phyloP scores from a whole-genome alignment of 23 red algal species.

The Gracilaria caudata region DNA sequence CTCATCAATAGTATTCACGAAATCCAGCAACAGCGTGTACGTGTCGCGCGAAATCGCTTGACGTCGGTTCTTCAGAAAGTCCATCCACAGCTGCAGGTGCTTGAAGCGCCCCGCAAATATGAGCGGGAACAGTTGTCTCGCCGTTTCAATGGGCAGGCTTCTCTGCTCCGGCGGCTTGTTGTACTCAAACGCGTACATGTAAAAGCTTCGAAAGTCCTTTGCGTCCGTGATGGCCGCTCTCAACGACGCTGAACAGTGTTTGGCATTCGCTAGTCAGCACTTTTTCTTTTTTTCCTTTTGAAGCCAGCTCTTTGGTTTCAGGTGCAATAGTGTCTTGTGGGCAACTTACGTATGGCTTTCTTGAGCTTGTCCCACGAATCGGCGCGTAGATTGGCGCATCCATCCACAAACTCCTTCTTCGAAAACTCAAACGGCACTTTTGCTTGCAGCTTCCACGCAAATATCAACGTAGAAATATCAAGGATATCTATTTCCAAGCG shows the following conservation, averaged over 20 bases:
- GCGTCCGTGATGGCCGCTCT: slow-evolving; percentile 34
- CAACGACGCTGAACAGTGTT: slow-evolving; percentile 9
- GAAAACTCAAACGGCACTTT: slow-evolving; percentile 75
- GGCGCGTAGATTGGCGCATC: slow-evolving; percentile 51
- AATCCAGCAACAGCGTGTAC: slow-evolving; percentile 72
- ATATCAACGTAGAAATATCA: slow-evolving; percentile 68
- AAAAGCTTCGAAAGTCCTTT: slow-evolving; percentile 80
- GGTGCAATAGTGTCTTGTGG: background rate
- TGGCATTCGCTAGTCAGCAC: background rate
- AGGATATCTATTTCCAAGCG: slow-evolving; percentile 75
- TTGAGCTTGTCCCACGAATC: slow-evolving; percentile 82
- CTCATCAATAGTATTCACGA: slow-evolving; percentile 45
- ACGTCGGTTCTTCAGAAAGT: slow-evolving; percentile 43
- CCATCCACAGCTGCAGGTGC: slow-evolving; percentile 77
- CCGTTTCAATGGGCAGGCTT: slow-evolving; percentile 71
- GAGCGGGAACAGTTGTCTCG: slow-evolving; percentile 72
- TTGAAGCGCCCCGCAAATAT: slow-evolving; percentile 73
- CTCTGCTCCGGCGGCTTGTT: slow-evolving; percentile 71
- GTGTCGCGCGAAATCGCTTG: slow-evolving; percentile 74
- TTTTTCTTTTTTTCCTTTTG: too few relatives aligned
- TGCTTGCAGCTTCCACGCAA: slow-evolving; percentile 83
- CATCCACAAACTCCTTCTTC: slow-evolving; percentile 71
- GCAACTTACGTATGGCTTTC: slow-evolving; percentile 45
- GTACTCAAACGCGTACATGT: slow-evolving; percentile 88
- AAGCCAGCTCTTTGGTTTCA: background rate